Conservation (phyloP, 306 rosid species). For the Castanospermum australe region DNA sequence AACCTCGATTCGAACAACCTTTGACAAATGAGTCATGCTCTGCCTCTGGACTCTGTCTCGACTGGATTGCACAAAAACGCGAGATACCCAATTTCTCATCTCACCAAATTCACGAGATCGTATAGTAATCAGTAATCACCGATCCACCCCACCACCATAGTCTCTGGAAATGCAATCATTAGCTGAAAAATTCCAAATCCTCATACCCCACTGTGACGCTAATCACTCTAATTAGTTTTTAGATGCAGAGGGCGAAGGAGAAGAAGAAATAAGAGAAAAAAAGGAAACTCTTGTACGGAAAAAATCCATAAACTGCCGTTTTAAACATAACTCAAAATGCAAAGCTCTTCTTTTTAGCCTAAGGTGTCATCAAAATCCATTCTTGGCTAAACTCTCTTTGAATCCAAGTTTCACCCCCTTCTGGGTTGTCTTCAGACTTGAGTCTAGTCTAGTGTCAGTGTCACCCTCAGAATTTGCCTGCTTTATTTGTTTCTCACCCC, state of each 20-base stretch:
- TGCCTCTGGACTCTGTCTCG: background rate
- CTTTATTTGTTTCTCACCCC: slow-evolving; percentile 9
- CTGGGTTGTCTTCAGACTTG: slow-evolving; percentile 38
- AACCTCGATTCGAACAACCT: background rate
- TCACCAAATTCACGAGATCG: background rate
- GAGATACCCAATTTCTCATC: background rate
- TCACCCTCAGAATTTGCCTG: slow-evolving; percentile 32
- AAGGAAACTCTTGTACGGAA: background rate
- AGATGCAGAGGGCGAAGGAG: background rate
- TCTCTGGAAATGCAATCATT: slow-evolving; percentile 27
- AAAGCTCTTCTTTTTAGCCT: slow-evolving; percentile 1
- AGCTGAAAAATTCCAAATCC: background rate
- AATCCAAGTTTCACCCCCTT: slow-evolving; percentile 63
- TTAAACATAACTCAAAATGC: slow-evolving; percentile 4
- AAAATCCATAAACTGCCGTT: slow-evolving; percentile 22
- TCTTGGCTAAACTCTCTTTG: slow-evolving; percentile 67
- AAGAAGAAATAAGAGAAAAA: background rate
- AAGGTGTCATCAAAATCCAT: slow-evolving; percentile 27
- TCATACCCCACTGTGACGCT: background rate
- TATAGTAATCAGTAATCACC: background rate
- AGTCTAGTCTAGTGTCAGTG: slow-evolving; percentile 35
- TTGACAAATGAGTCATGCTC: slow-evolving; percentile 20
- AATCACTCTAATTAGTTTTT: background rate
- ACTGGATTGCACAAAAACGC: background rate
- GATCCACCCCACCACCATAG: background rate